Conservation (phyloP, 192 early-diverging fungal species). For the Podila horticola region DNA sequence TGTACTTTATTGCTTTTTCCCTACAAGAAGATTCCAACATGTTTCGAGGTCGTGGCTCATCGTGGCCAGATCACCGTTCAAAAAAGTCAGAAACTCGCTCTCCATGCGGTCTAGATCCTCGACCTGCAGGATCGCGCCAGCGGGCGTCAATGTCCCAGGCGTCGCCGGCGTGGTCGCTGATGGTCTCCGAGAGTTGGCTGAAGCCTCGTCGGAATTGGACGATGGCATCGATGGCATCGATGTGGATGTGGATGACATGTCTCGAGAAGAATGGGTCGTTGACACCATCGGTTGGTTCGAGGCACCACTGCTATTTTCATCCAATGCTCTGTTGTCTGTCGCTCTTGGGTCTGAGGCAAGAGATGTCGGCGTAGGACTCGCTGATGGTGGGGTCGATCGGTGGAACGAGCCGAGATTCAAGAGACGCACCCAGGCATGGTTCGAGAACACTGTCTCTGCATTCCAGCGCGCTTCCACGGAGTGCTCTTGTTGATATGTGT, state of each 20-base stretch:
- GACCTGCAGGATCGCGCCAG: conserved; percentile 26
- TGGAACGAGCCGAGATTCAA: conserved; percentile 44
- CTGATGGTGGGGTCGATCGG: conserved; percentile 6
- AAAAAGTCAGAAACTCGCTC: conserved; percentile 59
- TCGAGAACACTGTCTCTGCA: conserved; percentile 43
- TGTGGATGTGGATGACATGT: no score
- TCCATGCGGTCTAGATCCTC: conserved; percentile 62
- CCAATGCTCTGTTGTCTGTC: no score
- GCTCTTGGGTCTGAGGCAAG: no score
- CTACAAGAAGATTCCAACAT: conserved; percentile 46
- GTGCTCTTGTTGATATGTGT: background rate
- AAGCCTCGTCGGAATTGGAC: background rate
- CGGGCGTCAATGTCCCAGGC: background rate
- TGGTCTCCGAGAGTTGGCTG: no score
- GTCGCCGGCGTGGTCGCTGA: conserved; percentile 11
- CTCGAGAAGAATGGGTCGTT: no score
- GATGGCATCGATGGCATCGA: background rate
- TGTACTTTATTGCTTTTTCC: conserved; percentile 13
- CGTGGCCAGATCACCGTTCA: conserved; percentile 54
- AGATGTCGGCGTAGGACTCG: background rate
- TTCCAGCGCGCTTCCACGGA: conserved; percentile 19
- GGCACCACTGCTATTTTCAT: no score
- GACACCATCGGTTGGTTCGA: no score
- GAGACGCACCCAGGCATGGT: conserved; percentile 42
- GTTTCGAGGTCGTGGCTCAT: conserved; percentile 45